Evolutionary conservation across 1,139 yeast genomes (phyloP), one percentile per base, ranked within the genome.

Genomic region (Pichia sp.): DNA sequence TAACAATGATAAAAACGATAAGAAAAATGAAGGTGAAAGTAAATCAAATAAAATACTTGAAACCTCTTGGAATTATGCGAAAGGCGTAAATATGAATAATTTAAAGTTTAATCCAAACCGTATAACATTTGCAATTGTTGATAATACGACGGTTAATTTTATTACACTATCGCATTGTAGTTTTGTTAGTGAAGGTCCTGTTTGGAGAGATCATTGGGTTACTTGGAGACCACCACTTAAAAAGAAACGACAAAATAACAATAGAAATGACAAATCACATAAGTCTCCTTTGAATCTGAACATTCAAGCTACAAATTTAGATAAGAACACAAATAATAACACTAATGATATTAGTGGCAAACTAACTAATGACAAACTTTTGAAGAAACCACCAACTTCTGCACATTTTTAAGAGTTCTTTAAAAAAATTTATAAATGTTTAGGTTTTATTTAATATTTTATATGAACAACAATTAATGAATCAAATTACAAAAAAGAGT

Each of bases 81-180:
- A 51, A 31, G 57, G 58, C 8, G 56, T 58, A 29, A 53, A 60
- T 39, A 66, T 69, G 58, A 69, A 60, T 57, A 73, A 63, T 18
- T 55, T 73, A 14, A 73, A 70, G 51, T 55, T 58, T 36, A 48
- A 52, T 44, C 48, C 48, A 31, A 48, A 50, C 31, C 73, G 73
- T 29, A 73, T 84, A 5, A 68, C 85, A 1, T 56, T 87, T 25
- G 95, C 95, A 0, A 72, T 83, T 0, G 77, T 87, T 3, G 91
- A 86, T 62, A 75, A 80, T 58, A 96, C 96, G 0, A 73, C 86
- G 5, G 76, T 87, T 7, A 86, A 83, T 60, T 87, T 87, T 62
- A 73, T 83, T 25, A 77, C 75, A 44, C 63, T 87, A 5, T 69
- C 80, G 1, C 86, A 82, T 56, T 79, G 83, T 1, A 80, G 79